Conservation (phyloP, 2,329 filamentous ascomycete genomes). For the Ustilaginoidea virens region DNA sequence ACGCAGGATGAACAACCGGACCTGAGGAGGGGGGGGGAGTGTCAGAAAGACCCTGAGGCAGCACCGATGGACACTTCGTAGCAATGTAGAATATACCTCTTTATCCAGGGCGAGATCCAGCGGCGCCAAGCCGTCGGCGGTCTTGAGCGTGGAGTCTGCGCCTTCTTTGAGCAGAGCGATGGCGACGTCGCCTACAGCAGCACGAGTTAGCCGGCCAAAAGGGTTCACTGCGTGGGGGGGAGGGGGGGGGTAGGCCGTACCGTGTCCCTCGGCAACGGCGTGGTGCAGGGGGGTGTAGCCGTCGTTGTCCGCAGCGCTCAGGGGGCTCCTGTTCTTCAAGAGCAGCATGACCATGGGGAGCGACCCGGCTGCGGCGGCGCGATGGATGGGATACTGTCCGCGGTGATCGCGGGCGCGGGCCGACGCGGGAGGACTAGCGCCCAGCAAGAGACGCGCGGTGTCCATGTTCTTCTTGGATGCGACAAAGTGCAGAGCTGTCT, state of each 20-base stretch:
- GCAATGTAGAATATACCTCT: slow-evolving; percentile 40
- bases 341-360: slow-evolving; percentile 75
- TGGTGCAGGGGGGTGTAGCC: slow-evolving; percentile 88
- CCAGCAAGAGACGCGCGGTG: slow-evolving; percentile 61
- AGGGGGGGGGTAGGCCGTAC: slow-evolving; percentile 20
- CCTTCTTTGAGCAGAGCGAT: slow-evolving; percentile 70
- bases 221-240: too few species aligned
- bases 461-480: slow-evolving; percentile 83
- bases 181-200: slow-evolving; percentile 53
- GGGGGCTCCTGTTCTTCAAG: slow-evolving; percentile 59
- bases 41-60: too few species aligned
- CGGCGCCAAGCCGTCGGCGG: slow-evolving; percentile 52
- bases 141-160: slow-evolving; percentile 66
- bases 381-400: slow-evolving; percentile 81
- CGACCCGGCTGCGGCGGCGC: slow-evolving; percentile 79
- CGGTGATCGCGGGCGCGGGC: slow-evolving; percentile 70
- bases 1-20: slow-evolving; percentile 60
- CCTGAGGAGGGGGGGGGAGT: slow-evolving; percentile 25
- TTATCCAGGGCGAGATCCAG: slow-evolving; percentile 75
- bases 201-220: background rate
- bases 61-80: too few species aligned
- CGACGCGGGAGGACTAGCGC: slow-evolving; percentile 52
- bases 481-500: slow-evolving; percentile 85
- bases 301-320: slow-evolving; percentile 69
- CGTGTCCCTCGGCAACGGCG: slow-evolving; percentile 60